A percentile compares a stretch with the other conserved stretches of the same genome.
Conservation (phyloP, 2,329 filamentous ascomycete species). For the Monosporascus sp. region DNA sequence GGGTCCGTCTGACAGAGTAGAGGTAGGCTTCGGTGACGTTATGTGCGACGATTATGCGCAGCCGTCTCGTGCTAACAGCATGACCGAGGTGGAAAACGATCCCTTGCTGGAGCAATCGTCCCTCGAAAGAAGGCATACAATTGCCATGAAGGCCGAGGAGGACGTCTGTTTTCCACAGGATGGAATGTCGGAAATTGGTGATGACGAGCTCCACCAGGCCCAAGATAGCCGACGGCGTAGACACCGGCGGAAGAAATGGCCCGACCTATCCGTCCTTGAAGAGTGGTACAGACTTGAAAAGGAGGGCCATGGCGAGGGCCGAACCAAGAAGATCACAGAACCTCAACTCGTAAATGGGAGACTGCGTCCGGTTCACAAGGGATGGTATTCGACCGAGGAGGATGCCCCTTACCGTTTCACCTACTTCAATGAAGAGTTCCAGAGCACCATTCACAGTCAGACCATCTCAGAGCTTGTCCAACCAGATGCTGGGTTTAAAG, state of each 20-base stretch:
- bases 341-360: constrained; percentile 88
- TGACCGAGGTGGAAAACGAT: constrained; percentile 16
- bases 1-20: constrained; percentile 41
- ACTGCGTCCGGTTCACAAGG: constrained; percentile 69
- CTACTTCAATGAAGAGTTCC: constrained; percentile 97
- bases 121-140: constrained; percentile 48
- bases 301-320: constrained; percentile 75
- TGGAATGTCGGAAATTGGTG: constrained; percentile 71
- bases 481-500: constrained; percentile 73
- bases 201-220: constrained; percentile 60
- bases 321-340: constrained; percentile 88
- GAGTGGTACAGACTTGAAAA: constrained; percentile 91
- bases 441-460: constrained; percentile 92
- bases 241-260: constrained; percentile 62
- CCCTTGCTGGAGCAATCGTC: constrained; percentile 26
- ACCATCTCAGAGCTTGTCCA: constrained; percentile 91
- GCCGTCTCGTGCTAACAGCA: constrained; percentile 14
- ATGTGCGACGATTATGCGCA: constrained; percentile 58
- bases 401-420: constrained; percentile 93
- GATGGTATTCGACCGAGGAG: constrained; percentile 84
- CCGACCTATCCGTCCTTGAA: constrained; percentile 75
- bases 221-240: constrained; percentile 51
- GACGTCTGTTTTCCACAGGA: constrained; percentile 91
- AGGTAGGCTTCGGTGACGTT: constrained; percentile 61
- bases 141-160: constrained; percentile 63